Evolutionary conservation across 208 protist species (phyloP), one percentile per base, ranked within the genome.

Genomic region (Acanthamoeba royreba): DNA sequence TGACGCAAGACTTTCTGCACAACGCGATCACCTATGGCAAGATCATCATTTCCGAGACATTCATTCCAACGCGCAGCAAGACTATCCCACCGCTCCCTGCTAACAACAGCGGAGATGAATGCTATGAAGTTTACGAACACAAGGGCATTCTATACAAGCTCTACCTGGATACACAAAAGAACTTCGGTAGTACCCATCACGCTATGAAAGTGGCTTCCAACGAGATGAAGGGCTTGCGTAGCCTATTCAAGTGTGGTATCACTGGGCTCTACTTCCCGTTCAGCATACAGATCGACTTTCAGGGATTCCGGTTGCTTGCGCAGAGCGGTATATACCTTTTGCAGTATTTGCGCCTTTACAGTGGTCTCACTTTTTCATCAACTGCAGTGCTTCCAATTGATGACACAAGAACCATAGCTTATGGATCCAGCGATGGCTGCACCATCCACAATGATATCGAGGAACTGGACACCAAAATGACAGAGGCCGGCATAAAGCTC

Each of bases 31-130:
- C 88, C 1, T 92, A 92, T 46, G 88, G 88, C 58, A 92, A 92
- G 66, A 92, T 92, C 38, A 92, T 92, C 88, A 92, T 92, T 42
- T 92, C 88, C 28, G 88, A 92, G 47, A 92, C 88, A 11, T 92
- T 92, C 63, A 79, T 92, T 42, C 53, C 53, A 42, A 92, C 42
- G 28, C 53, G 63, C 28, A 72, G 63, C 58, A 92, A 92, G 88
- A 92, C 88, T 28, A 92, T 92, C 19, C 38, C 53, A 43, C 88
- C 55, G 31, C 43, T 92, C 47, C 63, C 88, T 28, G 0, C 74
- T 25, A 90, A 40, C 83, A 45, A 40, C 47, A 61, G 88, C 46
- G 88, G 88, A 33, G 88, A 92, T 40, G 88, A 92, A n/a, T 72
- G 88, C 66, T 79, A 81, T 43, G 88, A 92, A 46, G 45, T 47